Percentiles rank a stretch among this genome's conserved stretches.
phyloP scores from a whole-genome alignment of 2,329 filamentous ascomycete species.

The Botrytis porri region DNA sequence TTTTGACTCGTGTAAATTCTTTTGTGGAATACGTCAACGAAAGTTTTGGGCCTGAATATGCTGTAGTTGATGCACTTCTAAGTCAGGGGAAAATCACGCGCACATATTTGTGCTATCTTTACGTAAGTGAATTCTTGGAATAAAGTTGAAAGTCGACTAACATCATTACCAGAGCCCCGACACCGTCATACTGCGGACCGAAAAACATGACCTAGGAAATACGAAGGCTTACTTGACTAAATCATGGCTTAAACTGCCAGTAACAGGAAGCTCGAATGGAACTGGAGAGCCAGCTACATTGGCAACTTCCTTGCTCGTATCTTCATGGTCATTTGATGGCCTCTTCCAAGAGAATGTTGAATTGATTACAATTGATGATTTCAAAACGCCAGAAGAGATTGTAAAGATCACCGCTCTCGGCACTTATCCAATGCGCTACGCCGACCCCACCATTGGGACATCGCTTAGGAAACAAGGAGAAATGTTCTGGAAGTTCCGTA shows the following conservation, averaged over 20 bases:
- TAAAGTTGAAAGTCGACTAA: not conserved
- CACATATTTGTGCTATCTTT: constrained; percentile 13
- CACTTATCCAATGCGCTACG: constrained; percentile 14
- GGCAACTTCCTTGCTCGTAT: constrained; percentile 7
- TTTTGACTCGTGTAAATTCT: constrained; percentile 17
- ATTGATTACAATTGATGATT: constrained; percentile 12
- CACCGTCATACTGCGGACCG: constrained; percentile 7
- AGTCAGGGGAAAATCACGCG: constrained; percentile 15
- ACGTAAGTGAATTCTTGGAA: not conserved
- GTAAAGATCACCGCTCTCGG: constrained; percentile 15
- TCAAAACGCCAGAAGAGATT: constrained; percentile 9
- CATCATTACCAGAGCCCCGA: constrained; percentile 8
- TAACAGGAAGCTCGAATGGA: not conserved
- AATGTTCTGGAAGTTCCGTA: constrained; percentile 20
- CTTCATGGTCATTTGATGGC: constrained; percentile 20
- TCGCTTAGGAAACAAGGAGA: constrained; percentile 20
- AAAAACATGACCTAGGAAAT: not conserved
- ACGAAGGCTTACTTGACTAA: constrained; percentile 15
- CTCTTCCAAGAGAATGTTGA: constrained; percentile 10
- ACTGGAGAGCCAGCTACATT: not conserved
- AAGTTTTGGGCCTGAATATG: constrained; percentile 18
- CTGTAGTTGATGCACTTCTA: constrained; percentile 12
- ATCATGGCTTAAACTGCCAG: constrained; percentile 11
- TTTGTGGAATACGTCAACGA: constrained; percentile 20
- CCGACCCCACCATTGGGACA: constrained; percentile 10